Conservation (phyloP, 495 filamentous ascomycete species). For the Penicillium ucsense region DNA sequence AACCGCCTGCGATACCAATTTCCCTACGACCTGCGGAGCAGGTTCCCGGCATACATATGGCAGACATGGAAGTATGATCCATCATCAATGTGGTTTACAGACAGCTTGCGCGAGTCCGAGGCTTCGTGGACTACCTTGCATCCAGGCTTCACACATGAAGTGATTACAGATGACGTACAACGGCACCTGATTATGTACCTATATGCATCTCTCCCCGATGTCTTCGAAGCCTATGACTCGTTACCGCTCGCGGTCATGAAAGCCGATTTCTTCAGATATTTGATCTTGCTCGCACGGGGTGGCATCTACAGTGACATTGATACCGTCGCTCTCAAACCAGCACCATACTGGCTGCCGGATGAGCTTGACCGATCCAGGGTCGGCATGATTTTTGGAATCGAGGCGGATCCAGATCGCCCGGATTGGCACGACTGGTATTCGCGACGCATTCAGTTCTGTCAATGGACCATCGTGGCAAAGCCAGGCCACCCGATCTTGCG, state of each 20-base stretch:
- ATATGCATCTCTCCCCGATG: slow-evolving; percentile 79
- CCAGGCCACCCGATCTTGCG: slow-evolving; percentile 86
- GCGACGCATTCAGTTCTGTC: slow-evolving; percentile 92
- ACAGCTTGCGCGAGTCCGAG: slow-evolving; percentile 68
- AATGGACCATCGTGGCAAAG: slow-evolving; percentile 97
- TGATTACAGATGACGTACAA: slow-evolving; percentile 84
- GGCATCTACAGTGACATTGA: slow-evolving; percentile 98
- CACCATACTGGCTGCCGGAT: slow-evolving; percentile 77
- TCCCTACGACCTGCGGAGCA: slow-evolving; percentile 75
- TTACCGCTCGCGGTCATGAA: slow-evolving; percentile 84
- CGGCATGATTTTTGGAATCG: slow-evolving; percentile 86
- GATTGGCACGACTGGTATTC: slow-evolving; percentile 97
- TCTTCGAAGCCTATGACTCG: slow-evolving; percentile 82
- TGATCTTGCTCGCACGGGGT: slow-evolving; percentile 86
- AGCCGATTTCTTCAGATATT: slow-evolving; percentile 95
- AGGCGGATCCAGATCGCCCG: slow-evolving; percentile 84
- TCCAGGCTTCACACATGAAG: slow-evolving; percentile 89
- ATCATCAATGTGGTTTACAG: slow-evolving; percentile 63
- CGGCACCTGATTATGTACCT: slow-evolving; percentile 72
- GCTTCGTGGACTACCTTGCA: slow-evolving; percentile 87
- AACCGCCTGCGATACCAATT: slow-evolving; percentile 89
- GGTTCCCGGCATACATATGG: slow-evolving; percentile 97
- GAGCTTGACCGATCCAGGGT: slow-evolving; percentile 65
- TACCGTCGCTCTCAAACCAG: slow-evolving; percentile 72
- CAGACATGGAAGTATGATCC: slow-evolving; percentile 97